Evolutionary conservation across 306 rosid species (phyloP).

Genomic region (Lotus japonicus): DNA sequence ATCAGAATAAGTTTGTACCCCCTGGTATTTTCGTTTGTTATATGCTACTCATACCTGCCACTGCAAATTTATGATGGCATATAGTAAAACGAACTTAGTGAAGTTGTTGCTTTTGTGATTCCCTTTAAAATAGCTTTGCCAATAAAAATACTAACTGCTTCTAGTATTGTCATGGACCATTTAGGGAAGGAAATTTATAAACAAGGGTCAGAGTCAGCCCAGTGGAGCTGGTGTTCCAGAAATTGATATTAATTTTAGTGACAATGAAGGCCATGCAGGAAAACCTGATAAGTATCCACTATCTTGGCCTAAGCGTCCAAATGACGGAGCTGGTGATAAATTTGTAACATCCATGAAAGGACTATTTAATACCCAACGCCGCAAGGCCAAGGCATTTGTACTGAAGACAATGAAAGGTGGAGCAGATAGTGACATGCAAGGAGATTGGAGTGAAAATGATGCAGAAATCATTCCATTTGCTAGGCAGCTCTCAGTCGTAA

Average conservation of each 20-base stretch:
- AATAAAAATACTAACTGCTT: constrained; percentile 5
- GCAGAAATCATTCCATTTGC: constrained; percentile 62
- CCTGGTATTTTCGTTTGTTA: not conserved
- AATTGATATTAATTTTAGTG: constrained; percentile 48
- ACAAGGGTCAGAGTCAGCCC: constrained; percentile 59
- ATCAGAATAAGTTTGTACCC: not conserved
- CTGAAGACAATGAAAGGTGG: constrained; percentile 79
- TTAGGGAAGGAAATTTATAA: constrained; percentile 86
- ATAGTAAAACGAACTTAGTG: not conserved
- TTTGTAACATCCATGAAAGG: constrained; percentile 93
- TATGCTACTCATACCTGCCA: not conserved
- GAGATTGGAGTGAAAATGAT: constrained; percentile 76
- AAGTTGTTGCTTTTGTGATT: not conserved
- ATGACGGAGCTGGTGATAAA: constrained; percentile 94
- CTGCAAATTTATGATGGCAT: constrained; percentile 3
- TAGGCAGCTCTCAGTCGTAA: constrained; percentile 74
- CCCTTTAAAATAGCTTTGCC: constrained; percentile 1
- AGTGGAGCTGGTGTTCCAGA: constrained; percentile 44
- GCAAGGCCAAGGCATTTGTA: constrained; percentile 82
- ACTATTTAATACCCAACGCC: constrained; percentile 73
- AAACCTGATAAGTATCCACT: constrained; percentile 59
- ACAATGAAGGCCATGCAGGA: constrained; percentile 62
- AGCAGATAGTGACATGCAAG: constrained; percentile 61
- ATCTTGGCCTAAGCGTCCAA: constrained; percentile 74
- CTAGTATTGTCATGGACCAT: constrained; percentile 19